These are phyloP conservation scores for Neofusicoccum cordaticola DNA, from an alignment of 2,329 filamentous ascomycete species.

Conservation along the genomic window DNA sequence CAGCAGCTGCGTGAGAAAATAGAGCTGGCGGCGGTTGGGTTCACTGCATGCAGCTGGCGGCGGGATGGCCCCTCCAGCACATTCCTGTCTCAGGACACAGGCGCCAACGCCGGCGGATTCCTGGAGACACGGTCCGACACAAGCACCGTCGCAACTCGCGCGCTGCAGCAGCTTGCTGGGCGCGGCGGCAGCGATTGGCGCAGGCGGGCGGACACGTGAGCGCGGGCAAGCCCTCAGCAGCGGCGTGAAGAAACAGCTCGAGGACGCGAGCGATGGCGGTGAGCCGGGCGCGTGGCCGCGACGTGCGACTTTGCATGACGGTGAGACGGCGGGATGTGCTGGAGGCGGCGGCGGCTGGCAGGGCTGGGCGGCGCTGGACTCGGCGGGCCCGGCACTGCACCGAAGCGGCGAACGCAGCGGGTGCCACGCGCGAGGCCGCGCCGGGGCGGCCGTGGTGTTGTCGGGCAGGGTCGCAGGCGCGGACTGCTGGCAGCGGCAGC, in stretches of 20 bases:
- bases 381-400: not conserved
- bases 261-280: not conserved
- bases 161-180: not conserved
- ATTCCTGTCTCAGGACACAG: not conserved
- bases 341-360: not conserved
- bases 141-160: not conserved
- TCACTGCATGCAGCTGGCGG: not conserved
- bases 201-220: not conserved
- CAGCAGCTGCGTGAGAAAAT: not conserved
- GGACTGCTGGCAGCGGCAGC: not conserved
- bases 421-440: not conserved
- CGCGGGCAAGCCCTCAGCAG: not conserved
- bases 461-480: not conserved
- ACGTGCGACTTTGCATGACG: not conserved
- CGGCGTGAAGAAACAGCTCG: not conserved
- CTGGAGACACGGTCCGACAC: not conserved
- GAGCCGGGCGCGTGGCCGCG: not conserved
- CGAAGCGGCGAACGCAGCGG: not conserved
- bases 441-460: not conserved
- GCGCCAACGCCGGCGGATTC: not conserved
- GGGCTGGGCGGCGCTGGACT: not conserved
- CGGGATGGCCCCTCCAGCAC: not conserved
- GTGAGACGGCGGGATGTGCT: not conserved
- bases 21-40: not conserved
- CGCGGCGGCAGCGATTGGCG: not conserved